These are phyloP conservation scores for Pichia sp. DNA, from an alignment of 1,139 yeast genomes.

Conservation along the genomic window DNA sequence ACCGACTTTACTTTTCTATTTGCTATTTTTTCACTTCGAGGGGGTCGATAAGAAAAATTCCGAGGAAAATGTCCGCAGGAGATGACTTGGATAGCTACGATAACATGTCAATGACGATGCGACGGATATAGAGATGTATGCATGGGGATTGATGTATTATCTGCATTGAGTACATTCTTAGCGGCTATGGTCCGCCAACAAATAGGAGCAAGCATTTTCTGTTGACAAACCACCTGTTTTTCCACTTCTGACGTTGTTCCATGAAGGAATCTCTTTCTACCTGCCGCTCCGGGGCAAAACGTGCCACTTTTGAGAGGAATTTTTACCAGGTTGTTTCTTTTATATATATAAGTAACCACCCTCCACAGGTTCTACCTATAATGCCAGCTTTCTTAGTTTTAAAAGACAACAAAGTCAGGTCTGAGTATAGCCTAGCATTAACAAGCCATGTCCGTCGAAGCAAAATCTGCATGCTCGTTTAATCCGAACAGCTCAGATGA, in stretches of 20 bases:
- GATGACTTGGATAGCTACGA: background rate
- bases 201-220: no score
- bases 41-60: background rate
- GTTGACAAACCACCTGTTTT: no score
- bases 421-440: background rate
- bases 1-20: background rate
- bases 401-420: background rate
- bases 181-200: no score
- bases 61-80: background rate
- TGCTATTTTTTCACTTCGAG: background rate
- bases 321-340: no score
- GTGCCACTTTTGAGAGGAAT: no score
- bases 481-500: background rate
- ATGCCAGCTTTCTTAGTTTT: background rate
- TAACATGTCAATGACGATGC: background rate
- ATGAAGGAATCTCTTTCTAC: no score
- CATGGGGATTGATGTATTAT: background rate
- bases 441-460: background rate
- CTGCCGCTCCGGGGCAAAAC: no score
- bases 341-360: no score
- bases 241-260: no score
- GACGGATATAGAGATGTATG: background rate
- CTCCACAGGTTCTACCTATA: no score
- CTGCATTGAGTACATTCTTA: background rate
- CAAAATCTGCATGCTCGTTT: background rate